A percentile compares a stretch with the other conserved stretches of the same genome.
phyloP scores from a whole-genome alignment of 2,329 filamentous ascomycete genomes.

The Aspergillus ochraceoroseus region DNA sequence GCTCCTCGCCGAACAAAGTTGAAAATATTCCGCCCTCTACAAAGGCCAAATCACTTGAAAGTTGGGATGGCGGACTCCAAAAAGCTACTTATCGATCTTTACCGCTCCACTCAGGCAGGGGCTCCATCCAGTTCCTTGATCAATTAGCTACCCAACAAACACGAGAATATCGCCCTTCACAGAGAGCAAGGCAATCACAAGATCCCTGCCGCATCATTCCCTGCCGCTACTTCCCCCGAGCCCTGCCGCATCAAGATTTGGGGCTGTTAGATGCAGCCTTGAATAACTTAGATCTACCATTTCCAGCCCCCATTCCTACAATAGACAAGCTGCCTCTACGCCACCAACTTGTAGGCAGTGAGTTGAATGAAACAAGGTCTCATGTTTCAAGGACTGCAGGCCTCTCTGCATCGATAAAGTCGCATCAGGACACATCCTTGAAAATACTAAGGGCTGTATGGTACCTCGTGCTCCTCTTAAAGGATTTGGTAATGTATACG shows the following conservation, averaged over 20 bases:
- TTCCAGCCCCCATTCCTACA: slow-evolving; percentile 16
- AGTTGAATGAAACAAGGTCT: not conserved
- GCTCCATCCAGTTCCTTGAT: slow-evolving; percentile 1
- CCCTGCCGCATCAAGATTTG: not conserved
- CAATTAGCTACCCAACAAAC: not conserved
- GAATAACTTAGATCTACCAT: slow-evolving; percentile 14
- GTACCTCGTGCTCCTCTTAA: not conserved
- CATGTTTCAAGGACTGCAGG: not conserved
- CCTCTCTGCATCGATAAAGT: not conserved
- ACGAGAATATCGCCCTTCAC: not conserved
- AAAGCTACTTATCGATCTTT: not conserved
- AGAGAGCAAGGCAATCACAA: slow-evolving; percentile 2
- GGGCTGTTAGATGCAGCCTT: slow-evolving; percentile 3
- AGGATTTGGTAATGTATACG: not conserved
- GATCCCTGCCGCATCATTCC: slow-evolving; percentile 1
- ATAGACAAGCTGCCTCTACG: slow-evolving; percentile 16
- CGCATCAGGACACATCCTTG: not conserved
- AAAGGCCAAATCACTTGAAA: not conserved
- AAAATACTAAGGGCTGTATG: not conserved
- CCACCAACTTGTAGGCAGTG: slow-evolving; percentile 2
- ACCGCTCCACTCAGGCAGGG: slow-evolving; percentile 1
- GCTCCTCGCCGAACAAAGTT: not conserved
- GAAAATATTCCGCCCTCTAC: slow-evolving; percentile 5
- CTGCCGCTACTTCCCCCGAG: slow-evolving; percentile 7
- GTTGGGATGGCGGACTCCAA: not conserved